Conservation (phyloP, 2,329 filamentous ascomycete genomes). For the Penicillium vulpinum region DNA sequence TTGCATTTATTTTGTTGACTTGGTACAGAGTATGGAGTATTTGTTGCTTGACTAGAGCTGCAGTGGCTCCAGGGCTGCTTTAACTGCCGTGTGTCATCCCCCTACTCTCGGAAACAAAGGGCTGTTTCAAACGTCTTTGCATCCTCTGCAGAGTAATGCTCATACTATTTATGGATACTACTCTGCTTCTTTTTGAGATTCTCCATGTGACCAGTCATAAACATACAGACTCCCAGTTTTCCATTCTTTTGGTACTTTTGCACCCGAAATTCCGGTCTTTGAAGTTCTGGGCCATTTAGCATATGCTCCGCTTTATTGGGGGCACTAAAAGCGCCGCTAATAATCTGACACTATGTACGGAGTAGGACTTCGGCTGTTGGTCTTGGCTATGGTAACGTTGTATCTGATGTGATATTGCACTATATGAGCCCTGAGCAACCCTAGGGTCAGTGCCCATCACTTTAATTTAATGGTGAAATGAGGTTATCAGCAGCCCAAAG, state of each 20-base stretch:
- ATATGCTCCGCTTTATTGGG: constrained; percentile 8
- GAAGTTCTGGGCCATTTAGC: constrained; percentile 6
- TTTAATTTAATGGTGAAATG: not conserved
- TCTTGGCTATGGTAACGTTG: constrained; percentile 5
- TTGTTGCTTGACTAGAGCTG: not conserved
- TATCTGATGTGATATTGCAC: not conserved
- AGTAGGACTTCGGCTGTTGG: not conserved
- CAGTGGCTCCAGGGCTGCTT: not conserved
- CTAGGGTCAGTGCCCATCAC: not conserved
- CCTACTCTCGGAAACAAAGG: not conserved
- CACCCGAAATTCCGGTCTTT: not conserved
- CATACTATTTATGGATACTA: no score
- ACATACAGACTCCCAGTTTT: not conserved
- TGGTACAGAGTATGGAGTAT: not conserved
- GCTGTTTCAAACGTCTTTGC: not conserved
- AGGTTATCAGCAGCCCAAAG: no score
- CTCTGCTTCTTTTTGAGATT: not conserved
- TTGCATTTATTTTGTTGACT: no score
- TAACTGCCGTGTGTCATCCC: not conserved
- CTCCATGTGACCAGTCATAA: constrained; percentile 4
- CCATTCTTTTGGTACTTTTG: not conserved
- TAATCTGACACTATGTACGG: not conserved
- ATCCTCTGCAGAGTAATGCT: not conserved
- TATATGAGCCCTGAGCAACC: not conserved
- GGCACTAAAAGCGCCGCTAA: constrained; percentile 6